phyloP scores from a whole-genome alignment of 2,329 filamentous ascomycete species.

The Pseudogymnoascus sp. region DNA sequence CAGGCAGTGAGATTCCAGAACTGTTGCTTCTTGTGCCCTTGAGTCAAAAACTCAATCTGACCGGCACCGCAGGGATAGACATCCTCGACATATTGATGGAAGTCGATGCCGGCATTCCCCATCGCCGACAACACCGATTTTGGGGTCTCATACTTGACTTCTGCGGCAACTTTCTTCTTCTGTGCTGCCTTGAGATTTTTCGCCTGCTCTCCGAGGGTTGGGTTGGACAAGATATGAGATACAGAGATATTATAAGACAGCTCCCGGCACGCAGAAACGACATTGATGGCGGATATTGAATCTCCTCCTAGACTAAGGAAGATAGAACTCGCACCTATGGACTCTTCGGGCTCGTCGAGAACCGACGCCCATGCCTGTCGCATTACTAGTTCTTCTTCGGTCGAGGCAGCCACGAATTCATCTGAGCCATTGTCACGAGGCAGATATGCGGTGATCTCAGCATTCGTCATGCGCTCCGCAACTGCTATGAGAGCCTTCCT shows the following conservation, averaged over 20 bases:
- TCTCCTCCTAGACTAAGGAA: conserved; percentile 38
- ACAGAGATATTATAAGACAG: neutral
- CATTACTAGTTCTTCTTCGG: conserved; percentile 20
- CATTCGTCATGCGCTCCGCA: neutral
- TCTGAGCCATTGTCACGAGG: neutral
- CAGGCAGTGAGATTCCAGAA: conserved; percentile 16
- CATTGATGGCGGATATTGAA: conserved; percentile 36
- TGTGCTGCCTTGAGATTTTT: conserved; percentile 7
- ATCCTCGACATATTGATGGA: conserved; percentile 13
- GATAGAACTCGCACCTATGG: conserved; percentile 26
- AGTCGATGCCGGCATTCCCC: neutral
- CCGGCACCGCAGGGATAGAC: conserved; percentile 18
- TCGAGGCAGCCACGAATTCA: conserved; percentile 14
- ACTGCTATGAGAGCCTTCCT: neutral
- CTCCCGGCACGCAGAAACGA: neutral
- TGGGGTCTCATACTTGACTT: conserved; percentile 2
- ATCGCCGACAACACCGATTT: neutral
- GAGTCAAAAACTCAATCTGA: conserved; percentile 18
- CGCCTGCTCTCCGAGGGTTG: conserved; percentile 1
- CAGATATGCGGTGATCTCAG: neutral
- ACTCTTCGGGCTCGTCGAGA: conserved; percentile 30
- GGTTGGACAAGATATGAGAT: neutral
- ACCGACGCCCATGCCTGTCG: conserved; percentile 34
- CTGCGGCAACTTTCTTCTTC: neutral
- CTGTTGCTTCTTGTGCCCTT: conserved; percentile 14